Base-by-base conservation (phyloP, 2,329 filamentous ascomycete species). In the Simplicillium sp. region DNA sequence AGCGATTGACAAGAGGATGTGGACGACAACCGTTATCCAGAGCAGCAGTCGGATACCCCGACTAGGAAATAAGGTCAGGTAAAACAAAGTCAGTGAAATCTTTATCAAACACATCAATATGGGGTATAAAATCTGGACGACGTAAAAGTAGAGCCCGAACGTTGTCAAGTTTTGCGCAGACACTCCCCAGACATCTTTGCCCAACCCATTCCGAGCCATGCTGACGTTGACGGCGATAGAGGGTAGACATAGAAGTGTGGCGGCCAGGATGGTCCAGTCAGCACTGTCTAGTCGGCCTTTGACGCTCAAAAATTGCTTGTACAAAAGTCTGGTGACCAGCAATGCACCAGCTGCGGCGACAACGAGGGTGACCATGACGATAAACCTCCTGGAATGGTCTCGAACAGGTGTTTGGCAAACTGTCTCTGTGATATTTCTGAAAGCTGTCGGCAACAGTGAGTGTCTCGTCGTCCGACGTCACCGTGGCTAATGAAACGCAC, bases 31-130 rank as follows among this genome's bases (percentile, higher is more conserved):
- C 1, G 62, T 62, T n/a, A 36, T 57, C 54, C 59, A 62, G 5
- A 69, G 53, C 3, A 65, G 12, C 11, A 52, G 50, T n/a, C 61
- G 58, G 4, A 71, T 57, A 1, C 36, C 41, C 1, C 32, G 39
- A 0, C 51, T 51, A 2, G 64, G 64, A 45, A 75, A 75, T 40
- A 74, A 66, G 28, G 66, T 64, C 25, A 69, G 57, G 52, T 71
- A 74, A 53, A 75, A 71, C 48, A 68, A 57, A 4, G 73, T 57
- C 34, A 74, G 59, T 7, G 67, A 65, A 11, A 70, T 49, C 46
- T 73, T 70, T 31, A 67, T 58, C 32, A 68, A 52, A 7, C 60
- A 50, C 12, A 70, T 53, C 11, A 63, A 52, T 1, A 56, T 42
- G 45, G 71, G 66, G 50, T 72, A 69, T 20, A 68, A 34, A 18